Base-by-base conservation (phyloP, 139 green algal genomes). In the Spirogloea muscicola region DNA sequence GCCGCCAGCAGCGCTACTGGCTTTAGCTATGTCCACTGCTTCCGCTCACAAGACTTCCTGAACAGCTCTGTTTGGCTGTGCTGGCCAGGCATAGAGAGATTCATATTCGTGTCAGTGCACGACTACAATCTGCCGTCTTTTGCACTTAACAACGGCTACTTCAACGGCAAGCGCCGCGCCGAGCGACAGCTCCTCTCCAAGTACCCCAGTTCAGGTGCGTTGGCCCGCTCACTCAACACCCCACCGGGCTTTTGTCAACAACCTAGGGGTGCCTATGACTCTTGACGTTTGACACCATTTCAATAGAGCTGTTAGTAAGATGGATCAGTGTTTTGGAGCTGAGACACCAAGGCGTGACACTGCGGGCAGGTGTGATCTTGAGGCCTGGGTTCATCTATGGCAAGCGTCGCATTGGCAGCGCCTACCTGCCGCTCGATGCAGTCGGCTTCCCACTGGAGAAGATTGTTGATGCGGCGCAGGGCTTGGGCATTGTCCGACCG, bases 101-200 rank as follows among this genome's bases (percentile, higher is more conserved):
- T 85, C 52, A 51, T 85, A 6, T 85, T 82, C 46, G 82, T 85
- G 2, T 84, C 69, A 29, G 79, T 84, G 37, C 79, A 85, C 44
- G 78, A 85, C 25, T 85, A 85, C 40, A 79, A 84, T 33, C 76
- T 84, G 60, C 77, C 77, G 10, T n/a, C 18, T 16, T 83, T 83
- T 9, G 77, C 49, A 1, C 52, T 52, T 34, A 40, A 69, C n/a
- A 69, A 38, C 39, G 77, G 77, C 21, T 84, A 84, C 40, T 84
- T 84, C 55, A 77, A 70, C 13, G 77, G 77, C 44, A 84, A 84
- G 61, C 37, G 33, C 27, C n/a, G 67, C 18, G 74, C 74, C 1
- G 74, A 82, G 37, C 37, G 25, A 4, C 25, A 10, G 3, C n/a
- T 80, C 6, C 48, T 80, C 27, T 25, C 36, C 9, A 73, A 49